phyloP scores from a whole-genome alignment of 1,284 basidiomycete species.

The Apiotrichum domesticum region DNA sequence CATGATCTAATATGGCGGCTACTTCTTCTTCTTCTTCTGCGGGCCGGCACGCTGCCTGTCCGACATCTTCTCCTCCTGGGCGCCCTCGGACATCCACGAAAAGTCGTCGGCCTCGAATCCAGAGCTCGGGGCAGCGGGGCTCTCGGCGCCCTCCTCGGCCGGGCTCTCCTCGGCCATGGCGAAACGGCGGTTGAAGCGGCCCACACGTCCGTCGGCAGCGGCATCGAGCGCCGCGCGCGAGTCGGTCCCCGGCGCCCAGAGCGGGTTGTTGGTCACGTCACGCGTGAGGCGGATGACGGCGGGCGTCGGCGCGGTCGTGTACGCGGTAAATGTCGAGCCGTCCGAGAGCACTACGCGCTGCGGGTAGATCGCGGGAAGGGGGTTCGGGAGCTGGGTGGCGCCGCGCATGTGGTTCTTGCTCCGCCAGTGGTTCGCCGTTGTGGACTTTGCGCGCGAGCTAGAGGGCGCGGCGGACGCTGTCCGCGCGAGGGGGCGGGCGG shows the following conservation, averaged over 20 bases:
- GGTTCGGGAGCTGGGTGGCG: conserved; percentile 61
- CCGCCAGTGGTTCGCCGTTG: conserved; percentile 23
- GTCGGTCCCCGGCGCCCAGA: conserved; percentile 57
- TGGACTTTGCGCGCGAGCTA: conserved; percentile 23
- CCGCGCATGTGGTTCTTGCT: conserved; percentile 38
- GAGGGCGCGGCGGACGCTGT: conserved; percentile 13
- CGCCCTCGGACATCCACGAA: conserved; percentile 46
- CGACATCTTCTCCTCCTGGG: conserved; percentile 40
- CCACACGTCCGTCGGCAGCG: conserved; percentile 65
- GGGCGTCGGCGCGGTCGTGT: conserved; percentile 75
- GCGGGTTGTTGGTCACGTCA: conserved; percentile 75
- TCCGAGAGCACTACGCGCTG: conserved; percentile 76
- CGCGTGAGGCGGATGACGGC: conserved; percentile 63
- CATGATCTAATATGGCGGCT: conserved; percentile 7
- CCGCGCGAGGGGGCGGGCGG: conserved; percentile 13
- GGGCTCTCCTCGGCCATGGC: background rate
- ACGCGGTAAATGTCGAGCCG: conserved; percentile 77
- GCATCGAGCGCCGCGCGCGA: conserved; percentile 55
- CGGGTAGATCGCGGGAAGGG: conserved; percentile 73
- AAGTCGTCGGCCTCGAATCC: conserved; percentile 36
- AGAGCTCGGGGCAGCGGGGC: conserved; percentile 6
- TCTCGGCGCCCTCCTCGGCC: background rate
- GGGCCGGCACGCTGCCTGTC: conserved; percentile 21
- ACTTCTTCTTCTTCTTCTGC: conserved; percentile 31
- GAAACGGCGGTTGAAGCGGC: conserved; percentile 70